Evolutionary conservation across 2,329 filamentous ascomycete genomes (phyloP).

Genomic region (Trichoderma atroviride): DNA sequence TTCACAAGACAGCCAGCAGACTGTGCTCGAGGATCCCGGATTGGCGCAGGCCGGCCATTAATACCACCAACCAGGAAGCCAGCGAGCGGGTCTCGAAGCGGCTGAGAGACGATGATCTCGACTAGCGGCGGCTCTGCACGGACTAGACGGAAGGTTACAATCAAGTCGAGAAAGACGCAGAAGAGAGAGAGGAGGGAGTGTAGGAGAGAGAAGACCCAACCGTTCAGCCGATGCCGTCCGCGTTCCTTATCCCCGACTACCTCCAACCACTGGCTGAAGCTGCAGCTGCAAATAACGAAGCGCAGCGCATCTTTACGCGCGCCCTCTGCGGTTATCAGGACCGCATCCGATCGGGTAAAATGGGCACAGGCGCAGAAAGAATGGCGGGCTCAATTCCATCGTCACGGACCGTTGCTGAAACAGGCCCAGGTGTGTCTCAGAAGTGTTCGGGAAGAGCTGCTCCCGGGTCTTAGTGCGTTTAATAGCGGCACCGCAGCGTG

Average conservation of each 20-base stretch:
- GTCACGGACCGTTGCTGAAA: constrained; percentile 15
- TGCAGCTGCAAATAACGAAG: no score
- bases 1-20: neutral
- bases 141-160: neutral
- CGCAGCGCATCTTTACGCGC: neutral
- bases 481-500: constrained; percentile 1
- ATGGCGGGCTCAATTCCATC: neutral
- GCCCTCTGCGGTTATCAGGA: neutral
- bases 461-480: constrained; percentile 3
- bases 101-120: neutral
- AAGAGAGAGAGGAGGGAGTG: neutral
- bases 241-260: neutral
- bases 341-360: neutral
- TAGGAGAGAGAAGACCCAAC: neutral
- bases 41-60: neutral
- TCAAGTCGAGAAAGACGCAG: neutral
- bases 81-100: neutral
- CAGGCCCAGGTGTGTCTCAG: constrained; percentile 13
- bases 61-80: neutral
- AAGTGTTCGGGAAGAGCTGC: constrained; percentile 14
- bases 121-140: neutral
- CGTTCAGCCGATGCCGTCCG: neutral
- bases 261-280: neutral
- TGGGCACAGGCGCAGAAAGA: no score
- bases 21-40: neutral